A percentile compares a stretch with the other conserved stretches of the same genome.
Conservation (phyloP, 148 eudicot species). For the Diospyros kaki region DNA sequence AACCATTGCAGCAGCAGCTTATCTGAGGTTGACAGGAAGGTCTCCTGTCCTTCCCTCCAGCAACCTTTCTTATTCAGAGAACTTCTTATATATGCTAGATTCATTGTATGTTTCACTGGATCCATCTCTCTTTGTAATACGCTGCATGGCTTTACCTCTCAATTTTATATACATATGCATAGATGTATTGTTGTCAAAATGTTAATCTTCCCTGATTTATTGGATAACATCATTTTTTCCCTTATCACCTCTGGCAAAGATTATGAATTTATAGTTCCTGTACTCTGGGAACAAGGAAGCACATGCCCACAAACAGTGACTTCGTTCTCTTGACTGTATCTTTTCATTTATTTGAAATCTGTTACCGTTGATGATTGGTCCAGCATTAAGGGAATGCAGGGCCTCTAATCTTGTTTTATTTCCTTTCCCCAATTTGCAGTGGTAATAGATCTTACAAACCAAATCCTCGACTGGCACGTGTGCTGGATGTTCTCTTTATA, state of each 20-base stretch:
- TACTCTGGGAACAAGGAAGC: neutral
- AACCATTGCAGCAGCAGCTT: conserved; percentile 96
- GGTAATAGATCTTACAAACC: conserved; percentile 90
- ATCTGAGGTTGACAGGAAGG: conserved; percentile 95
- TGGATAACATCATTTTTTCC: neutral
- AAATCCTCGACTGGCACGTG: conserved; percentile 93
- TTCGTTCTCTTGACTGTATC: neutral
- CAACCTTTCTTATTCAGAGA: conserved; percentile 92
- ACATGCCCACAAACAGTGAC: neutral
- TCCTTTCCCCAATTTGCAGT: conserved; percentile 34
- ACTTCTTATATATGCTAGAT: conserved; percentile 96
- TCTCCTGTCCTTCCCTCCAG: conserved; percentile 93
- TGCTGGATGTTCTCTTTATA: conserved; percentile 81
- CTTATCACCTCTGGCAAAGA: neutral
- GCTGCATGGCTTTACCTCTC: neutral
- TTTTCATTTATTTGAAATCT: neutral
- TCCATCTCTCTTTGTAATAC: neutral
- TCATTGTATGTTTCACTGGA: conserved; percentile 65
- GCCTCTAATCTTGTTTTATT: neutral
- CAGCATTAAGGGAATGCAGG: neutral
- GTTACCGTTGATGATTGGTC: neutral
- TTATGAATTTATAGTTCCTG: neutral
- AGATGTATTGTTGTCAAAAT: neutral
- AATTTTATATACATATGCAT: neutral
- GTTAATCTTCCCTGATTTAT: neutral